phyloP scores from a whole-genome alignment of 2,329 filamentous ascomycete species.

The Exophiala lecanii-corni region DNA sequence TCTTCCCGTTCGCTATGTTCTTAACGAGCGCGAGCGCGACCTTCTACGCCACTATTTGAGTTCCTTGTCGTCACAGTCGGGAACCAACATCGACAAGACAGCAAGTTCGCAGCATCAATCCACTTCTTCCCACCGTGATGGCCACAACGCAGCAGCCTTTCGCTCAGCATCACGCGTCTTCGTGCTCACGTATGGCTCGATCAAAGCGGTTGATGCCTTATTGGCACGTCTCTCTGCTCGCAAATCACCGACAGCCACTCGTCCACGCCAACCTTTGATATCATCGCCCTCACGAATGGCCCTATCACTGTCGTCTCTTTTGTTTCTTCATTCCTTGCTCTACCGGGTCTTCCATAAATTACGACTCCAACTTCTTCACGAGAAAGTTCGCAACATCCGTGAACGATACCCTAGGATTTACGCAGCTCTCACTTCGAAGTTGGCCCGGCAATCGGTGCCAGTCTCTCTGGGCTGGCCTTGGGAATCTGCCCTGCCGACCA shows the following conservation, averaged over 20 bases:
- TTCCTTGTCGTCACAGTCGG: background rate
- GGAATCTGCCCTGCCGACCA: conserved; percentile 69
- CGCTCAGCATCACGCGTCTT: conserved; percentile 69
- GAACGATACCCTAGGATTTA: conserved; percentile 74
- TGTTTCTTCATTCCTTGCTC: conserved; percentile 82
- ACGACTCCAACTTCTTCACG: conserved; percentile 70
- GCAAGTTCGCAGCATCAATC: background rate
- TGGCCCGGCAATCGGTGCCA: conserved; percentile 90
- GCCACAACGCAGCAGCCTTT: conserved; percentile 66
- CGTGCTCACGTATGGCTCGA: conserved; percentile 55
- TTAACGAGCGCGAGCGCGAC: conserved; percentile 23
- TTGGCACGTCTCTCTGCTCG: conserved; percentile 19
- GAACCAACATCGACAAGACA: background rate
- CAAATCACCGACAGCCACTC: conserved; percentile 28
- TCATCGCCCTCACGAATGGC: conserved; percentile 69
- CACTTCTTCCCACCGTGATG: conserved; percentile 39
- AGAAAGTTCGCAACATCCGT: conserved; percentile 76
- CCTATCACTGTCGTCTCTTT: conserved; percentile 74
- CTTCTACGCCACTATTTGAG: conserved; percentile 11
- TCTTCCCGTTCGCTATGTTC: conserved; percentile 15
- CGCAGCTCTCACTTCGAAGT: conserved; percentile 69
- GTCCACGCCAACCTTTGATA: conserved; percentile 38
- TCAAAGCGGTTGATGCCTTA: conserved; percentile 47
- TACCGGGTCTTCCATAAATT: conserved; percentile 84
- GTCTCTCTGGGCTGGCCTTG: conserved; percentile 76